Evolutionary conservation across 208 protist species (phyloP).

Genomic region (Herpetomonas samuelpessoai): DNA sequence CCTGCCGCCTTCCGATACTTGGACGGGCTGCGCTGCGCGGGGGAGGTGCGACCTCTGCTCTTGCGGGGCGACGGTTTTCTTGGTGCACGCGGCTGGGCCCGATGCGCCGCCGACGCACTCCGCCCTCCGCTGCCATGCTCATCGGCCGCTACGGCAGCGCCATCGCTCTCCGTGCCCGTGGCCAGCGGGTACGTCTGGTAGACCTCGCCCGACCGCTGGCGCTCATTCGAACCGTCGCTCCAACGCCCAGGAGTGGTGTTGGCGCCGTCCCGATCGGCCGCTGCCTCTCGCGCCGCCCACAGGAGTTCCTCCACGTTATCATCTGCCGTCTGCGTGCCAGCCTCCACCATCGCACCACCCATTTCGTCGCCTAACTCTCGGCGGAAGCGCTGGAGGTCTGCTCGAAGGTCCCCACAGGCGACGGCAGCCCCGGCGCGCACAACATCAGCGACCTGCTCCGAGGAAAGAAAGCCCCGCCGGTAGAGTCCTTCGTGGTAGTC

Average conservation of each 20-base stretch:
- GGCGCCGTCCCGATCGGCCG: background rate
- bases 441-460: conserved; percentile 20
- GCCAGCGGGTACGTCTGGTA: background rate
- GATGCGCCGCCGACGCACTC: background rate
- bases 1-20: background rate
- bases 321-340: background rate
- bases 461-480: conserved; percentile 25
- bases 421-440: conserved; percentile 15
- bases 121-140: background rate
- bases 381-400: background rate
- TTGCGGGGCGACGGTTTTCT: too few relatives aligned
- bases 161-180: background rate
- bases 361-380: background rate
- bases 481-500: conserved; percentile 49
- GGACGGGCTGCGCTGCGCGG: too few relatives aligned
- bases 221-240: background rate
- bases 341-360: background rate
- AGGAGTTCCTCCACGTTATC: too few relatives aligned
- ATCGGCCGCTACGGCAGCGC: background rate
- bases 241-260: background rate
- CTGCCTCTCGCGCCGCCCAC: too few relatives aligned
- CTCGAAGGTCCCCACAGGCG: conserved; percentile 11
- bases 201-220: background rate
- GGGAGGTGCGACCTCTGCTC: too few relatives aligned
- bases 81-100: too few relatives aligned